These are phyloP conservation scores for Phytophthora pluvialis DNA, from an alignment of 352 stramenopile species.

Conservation along the genomic window DNA sequence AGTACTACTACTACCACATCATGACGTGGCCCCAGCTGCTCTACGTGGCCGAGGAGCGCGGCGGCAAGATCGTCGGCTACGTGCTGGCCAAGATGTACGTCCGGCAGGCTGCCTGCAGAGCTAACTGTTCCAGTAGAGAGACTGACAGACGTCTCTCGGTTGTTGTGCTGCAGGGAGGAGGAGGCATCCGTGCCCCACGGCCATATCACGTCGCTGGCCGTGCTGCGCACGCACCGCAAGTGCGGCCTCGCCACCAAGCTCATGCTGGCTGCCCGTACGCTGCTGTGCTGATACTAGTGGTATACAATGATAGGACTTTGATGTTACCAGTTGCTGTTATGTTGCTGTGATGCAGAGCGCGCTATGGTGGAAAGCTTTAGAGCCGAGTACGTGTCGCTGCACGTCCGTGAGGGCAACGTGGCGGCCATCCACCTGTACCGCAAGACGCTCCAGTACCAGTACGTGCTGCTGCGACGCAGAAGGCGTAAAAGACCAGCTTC, in stretches of 20 bases:
- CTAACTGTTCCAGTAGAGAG: background rate
- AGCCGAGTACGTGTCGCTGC: slow-evolving; percentile 99
- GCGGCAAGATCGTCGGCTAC: slow-evolving; percentile 99
- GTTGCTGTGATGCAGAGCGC: slow-evolving; percentile 58
- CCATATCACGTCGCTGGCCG: slow-evolving; percentile 99
- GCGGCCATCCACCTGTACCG: slow-evolving; percentile 99
- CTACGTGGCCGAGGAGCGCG: slow-evolving; percentile 98
- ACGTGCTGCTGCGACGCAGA: slow-evolving; percentile 23
- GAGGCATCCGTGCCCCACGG: slow-evolving; percentile 92
- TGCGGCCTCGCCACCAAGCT: slow-evolving; percentile 97
- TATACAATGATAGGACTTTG: background rate
- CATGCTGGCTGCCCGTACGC: slow-evolving; percentile 94
- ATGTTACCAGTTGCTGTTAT: background rate
- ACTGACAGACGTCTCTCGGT: slow-evolving; percentile 4
- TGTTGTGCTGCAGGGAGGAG: slow-evolving; percentile 58
- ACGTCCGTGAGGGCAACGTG: slow-evolving; percentile 98
- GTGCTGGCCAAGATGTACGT: slow-evolving; percentile 99
- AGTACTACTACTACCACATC: slow-evolving; percentile 99
- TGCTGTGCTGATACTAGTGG: background rate
- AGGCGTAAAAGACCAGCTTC: background rate
- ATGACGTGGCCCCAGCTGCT: slow-evolving; percentile 99
- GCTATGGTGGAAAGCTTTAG: slow-evolving; percentile 98
- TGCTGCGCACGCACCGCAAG: slow-evolving; percentile 97
- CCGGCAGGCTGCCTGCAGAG: background rate
- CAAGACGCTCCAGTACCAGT: slow-evolving; percentile 98